Percentiles rank a stretch among this genome's conserved stretches.
Evolutionary conservation across 2,329 filamentous ascomycete genomes (phyloP).

Genomic region (Dothistroma septosporum): DNA sequence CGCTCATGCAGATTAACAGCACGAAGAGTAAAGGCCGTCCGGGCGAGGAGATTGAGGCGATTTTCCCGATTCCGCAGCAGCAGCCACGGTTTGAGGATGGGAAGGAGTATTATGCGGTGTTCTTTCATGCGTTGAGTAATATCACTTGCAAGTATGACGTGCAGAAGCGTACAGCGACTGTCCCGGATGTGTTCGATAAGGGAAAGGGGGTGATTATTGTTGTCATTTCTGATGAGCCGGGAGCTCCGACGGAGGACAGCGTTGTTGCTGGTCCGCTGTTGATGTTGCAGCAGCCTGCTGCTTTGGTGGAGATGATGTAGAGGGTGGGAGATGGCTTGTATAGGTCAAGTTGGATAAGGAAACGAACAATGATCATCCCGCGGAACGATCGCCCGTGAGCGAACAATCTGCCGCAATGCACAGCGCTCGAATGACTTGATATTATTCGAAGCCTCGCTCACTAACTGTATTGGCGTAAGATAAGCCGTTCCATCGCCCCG

Average conservation of each 20-base stretch:
- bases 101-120: neutral
- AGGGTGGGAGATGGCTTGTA: no score
- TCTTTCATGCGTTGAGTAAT: constrained; percentile 3
- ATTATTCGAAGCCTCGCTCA: no score
- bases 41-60: neutral
- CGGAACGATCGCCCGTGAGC: no score
- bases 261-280: constrained; percentile 2
- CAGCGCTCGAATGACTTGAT: no score
- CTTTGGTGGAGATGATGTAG: neutral
- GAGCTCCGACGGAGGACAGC: neutral
- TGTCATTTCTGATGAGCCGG: neutral
- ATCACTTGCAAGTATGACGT: neutral
- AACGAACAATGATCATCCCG: no score
- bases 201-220: constrained; percentile 1
- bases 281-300: constrained; percentile 4
- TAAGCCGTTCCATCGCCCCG: no score
- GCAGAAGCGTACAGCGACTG: neutral
- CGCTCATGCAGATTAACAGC: neutral
- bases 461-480: no score
- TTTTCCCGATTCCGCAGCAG: neutral
- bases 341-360: no score
- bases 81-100: neutral
- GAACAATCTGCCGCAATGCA: no score
- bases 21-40: neutral
- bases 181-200: constrained; percentile 1